Base-by-base conservation (phyloP, 345 rosid genomes). In the Acer yangbiense region DNA sequence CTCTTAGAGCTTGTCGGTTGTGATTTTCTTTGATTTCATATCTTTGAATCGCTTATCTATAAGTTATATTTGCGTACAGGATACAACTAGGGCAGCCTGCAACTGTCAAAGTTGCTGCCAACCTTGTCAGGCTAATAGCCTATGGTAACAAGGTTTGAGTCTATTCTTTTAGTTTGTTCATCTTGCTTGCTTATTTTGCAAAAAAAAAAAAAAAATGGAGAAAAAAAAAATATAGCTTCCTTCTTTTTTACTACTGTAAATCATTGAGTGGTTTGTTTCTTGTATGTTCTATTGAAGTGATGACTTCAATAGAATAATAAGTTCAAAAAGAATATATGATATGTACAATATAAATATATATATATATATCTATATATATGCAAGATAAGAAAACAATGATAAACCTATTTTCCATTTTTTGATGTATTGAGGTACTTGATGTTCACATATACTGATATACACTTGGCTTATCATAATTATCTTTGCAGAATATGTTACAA, bases 71-170 rank as follows among this genome's bases (percentile, higher is more conserved):
- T 69, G 16, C 72, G 46, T 83, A 75, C 87, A 96, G 99, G 65
- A 93, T 93, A 76, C 98, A 97, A 85, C 84, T 88, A 35, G 99
- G 97, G 35, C 97, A 94, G 89, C 98, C 99, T 76, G 95, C 99
- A 25, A 92, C 99, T 46, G 98, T 94, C 29, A 97, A 97, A 87
- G 98, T 97, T 82, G 94, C 98, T 83, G 98, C 99, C 13, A 97
- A 93, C 82, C 98, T 97, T 62, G 83, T 88, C 41, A 88, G 99
- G 89, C 75, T 92, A 62, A 77, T 97, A 18, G 86, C 99, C 1
- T 97, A 97, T 70, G 90, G 84, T 74, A 97, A 97, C 87, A 92
- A 92, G 94, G 99, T 97, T 76, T 61, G 71, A 5, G 66, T 77
- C 82, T 78, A 62, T 41, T 71, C 10, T 48, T 67, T 20, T 68